Conservation (phyloP, 495 filamentous ascomycete species). For the Astrocystis sublimbata region DNA sequence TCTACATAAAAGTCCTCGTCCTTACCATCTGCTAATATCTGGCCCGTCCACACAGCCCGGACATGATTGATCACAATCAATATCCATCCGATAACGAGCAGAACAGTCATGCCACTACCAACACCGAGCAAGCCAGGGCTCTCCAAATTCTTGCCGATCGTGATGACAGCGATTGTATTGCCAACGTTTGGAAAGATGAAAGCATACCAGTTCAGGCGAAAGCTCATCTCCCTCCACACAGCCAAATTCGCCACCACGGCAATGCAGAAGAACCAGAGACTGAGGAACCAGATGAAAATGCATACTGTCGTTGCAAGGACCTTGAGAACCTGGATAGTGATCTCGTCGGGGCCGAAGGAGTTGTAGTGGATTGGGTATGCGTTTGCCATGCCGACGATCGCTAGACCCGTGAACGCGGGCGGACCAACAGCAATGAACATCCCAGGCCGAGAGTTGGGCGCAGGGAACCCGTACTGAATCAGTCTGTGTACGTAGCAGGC, state of each 20-base stretch:
- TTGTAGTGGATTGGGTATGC: conserved; percentile 37
- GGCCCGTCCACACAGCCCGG: conserved; percentile 51
- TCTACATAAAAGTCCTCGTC: conserved; percentile 56
- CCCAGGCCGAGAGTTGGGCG: conserved; percentile 53
- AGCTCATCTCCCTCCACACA: conserved; percentile 52
- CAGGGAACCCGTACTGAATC: conserved; percentile 57
- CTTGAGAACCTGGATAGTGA: conserved; percentile 28
- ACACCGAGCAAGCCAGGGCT: conserved; percentile 48
- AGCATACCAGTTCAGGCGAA: conserved; percentile 58
- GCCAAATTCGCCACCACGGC: conserved; percentile 55
- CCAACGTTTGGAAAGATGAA: conserved; percentile 63
- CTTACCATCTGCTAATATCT: conserved; percentile 64
- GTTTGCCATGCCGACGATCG: conserved; percentile 64
- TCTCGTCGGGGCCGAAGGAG: conserved; percentile 24
- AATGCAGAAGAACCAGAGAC: conserved; percentile 71
- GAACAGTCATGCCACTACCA: conserved; percentile 53
- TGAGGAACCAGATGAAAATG: conserved; percentile 69
- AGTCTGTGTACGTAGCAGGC: conserved; percentile 59
- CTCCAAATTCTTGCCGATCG: conserved; percentile 44
- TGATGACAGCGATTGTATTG: conserved; percentile 51
- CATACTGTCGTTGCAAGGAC: conserved; percentile 41
- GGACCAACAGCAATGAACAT: conserved; percentile 76
- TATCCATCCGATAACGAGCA: conserved; percentile 58
- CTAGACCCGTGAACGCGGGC: conserved; percentile 67
- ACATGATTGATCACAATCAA: conserved; percentile 57